Evolutionary conservation across 73 alveolate species (phyloP), one percentile per base, ranked within the genome.

Genomic region (Stentor coeruleus): DNA sequence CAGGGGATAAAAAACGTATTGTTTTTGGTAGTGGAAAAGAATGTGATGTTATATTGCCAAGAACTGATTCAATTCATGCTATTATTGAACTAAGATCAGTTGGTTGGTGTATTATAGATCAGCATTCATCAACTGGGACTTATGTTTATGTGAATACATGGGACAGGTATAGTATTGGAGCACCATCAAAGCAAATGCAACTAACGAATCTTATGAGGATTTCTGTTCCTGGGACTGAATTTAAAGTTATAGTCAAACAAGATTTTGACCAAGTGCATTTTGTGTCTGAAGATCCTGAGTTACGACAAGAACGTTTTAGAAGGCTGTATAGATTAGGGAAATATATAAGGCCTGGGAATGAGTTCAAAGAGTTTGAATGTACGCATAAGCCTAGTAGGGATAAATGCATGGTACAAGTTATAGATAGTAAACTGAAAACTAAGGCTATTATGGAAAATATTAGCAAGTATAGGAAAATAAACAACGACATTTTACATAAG

Each of bases 401-500:
- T 20, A 31, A 66, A 66, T 20, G 1, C 37, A 28, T 40, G 14
- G 79, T 66, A 31, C n/a, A 66, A 66, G 37, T 66, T 11, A 33
- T 66, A 20, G 33, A 66, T 11, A 26, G n/a, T 0, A 20, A 66
- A 66, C 40, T 20, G n/a, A 20, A 20, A 40, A 26, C 79, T 26
- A 31, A 66, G 33, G 79, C n/a, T 26, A 66, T 33, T 20, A 20
- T 66, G 14, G 37, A 66, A 66, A 39, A 33, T 1, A 26, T 66
- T 20, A 20, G n/a, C 15, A 66, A 20, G 0, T 66, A 26, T 1
- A 87, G 79, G 41, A 58, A 84, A 42, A 49, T 87, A 35, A 87
- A 87, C 59, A 86, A 87, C 59, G 88, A 86, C 4, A 87, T 82
- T 57, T 82, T 87, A 38, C 85, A 79, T 37, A 83, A 79, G 38